These are phyloP conservation scores for Penicillium verrucosum DNA, from an alignment of 2,329 filamentous ascomycete species.

Conservation along the genomic window DNA sequence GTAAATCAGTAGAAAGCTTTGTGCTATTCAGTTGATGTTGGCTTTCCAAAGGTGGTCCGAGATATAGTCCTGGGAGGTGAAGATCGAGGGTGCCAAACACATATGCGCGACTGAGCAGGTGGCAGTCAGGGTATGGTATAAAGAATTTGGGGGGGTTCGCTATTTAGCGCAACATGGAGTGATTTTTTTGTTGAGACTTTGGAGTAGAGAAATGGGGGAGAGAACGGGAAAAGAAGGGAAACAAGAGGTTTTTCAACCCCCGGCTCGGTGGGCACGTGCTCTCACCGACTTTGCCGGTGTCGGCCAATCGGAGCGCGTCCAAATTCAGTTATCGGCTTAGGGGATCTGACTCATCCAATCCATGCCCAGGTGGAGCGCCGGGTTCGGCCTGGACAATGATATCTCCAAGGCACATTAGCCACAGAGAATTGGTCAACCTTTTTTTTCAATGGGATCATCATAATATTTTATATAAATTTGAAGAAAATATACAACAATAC, in stretches of 20 bases:
- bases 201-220: conserved; percentile 13
- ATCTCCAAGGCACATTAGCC: background rate
- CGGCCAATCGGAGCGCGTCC: conserved; percentile 26
- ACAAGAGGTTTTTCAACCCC: conserved; percentile 18
- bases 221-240: conserved; percentile 8
- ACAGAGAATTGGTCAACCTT: background rate
- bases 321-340: conserved; percentile 21
- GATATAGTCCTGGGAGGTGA: conserved; percentile 79
- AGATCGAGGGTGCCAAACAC: conserved; percentile 79
- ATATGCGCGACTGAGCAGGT: conserved; percentile 63
- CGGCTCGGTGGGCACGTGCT: conserved; percentile 28
- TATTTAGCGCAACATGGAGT: conserved; percentile 32
- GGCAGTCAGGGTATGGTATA: conserved; percentile 33
- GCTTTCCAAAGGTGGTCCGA: conserved; percentile 69
- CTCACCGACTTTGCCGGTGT: conserved; percentile 25
- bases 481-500: background rate
- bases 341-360: background rate
- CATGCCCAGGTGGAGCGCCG: background rate
- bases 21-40: conserved; percentile 51
- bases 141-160: conserved; percentile 9
- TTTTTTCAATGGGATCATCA: conserved; percentile 2
- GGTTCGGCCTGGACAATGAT: background rate
- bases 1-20: conserved; percentile 16
- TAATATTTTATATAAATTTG: background rate
- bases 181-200: conserved; percentile 9